phyloP scores from a whole-genome alignment of 1,284 basidiomycete genomes.

The Naganishia cerealis region DNA sequence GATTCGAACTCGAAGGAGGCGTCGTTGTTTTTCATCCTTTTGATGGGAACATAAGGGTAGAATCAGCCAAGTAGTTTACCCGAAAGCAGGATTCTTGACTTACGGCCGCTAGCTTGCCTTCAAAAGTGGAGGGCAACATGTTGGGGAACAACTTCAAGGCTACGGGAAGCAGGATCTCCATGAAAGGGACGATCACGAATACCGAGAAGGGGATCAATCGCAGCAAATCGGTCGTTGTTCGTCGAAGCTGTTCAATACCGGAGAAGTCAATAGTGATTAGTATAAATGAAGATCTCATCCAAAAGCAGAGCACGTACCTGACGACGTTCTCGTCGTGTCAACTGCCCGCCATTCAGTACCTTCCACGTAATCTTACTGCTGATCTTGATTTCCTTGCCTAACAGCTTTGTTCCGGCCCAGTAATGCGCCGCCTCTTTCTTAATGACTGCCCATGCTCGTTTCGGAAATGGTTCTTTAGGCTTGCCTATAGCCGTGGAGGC shows the following conservation, averaged over 20 bases:
- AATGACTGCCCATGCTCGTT: constrained; percentile 74
- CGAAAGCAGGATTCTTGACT: constrained; percentile 43
- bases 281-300: background rate
- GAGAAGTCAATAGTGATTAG: background rate
- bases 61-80: background rate
- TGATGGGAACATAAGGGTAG: background rate
- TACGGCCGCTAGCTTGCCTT: constrained; percentile 90
- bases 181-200: constrained; percentile 94
- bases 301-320: constrained; percentile 62
- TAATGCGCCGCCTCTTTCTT: constrained; percentile 97
- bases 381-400: constrained; percentile 92
- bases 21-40: constrained; percentile 94
- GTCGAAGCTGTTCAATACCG: constrained; percentile 65
- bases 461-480: constrained; percentile 42
- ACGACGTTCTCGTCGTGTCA: constrained; percentile 89
- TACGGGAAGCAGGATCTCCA: constrained; percentile 95
- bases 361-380: constrained; percentile 85
- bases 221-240: constrained; percentile 88
- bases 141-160: constrained; percentile 97
- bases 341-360: constrained; percentile 81
- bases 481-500: constrained; percentile 5
- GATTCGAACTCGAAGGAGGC: constrained; percentile 86
- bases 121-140: constrained; percentile 97
- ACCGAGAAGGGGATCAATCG: constrained; percentile 92
- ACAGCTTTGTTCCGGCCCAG: constrained; percentile 92